Conservation (phyloP, 371 early-diverging fungal species). For the Mycotypha africana region DNA sequence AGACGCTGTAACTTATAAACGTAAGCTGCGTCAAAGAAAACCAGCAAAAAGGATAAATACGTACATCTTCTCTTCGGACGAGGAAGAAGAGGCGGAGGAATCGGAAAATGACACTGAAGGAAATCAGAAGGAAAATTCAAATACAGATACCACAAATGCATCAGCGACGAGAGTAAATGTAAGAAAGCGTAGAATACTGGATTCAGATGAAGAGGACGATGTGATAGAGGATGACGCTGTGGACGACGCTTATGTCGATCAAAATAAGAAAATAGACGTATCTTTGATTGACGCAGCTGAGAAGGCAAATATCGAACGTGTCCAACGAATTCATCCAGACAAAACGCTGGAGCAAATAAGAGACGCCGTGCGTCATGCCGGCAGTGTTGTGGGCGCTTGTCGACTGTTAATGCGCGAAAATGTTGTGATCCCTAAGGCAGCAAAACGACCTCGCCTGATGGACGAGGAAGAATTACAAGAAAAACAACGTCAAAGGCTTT, state of each 20-base stretch:
- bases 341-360: conserved; percentile 1
- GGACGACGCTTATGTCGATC: conserved; percentile 14
- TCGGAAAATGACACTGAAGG: not conserved
- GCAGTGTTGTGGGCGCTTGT: not conserved
- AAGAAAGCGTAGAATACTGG: not conserved
- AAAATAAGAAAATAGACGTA: conserved; percentile 4
- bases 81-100: not conserved
- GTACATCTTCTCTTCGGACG: not conserved
- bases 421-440: not conserved
- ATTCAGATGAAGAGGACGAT: conserved; percentile 2
- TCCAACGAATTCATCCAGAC: conserved; percentile 4
- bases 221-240: conserved; percentile 8
- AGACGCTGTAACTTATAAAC: not conserved
- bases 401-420: not conserved
- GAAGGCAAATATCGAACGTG: conserved; percentile 2
- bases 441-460: not conserved
- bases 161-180: not conserved
- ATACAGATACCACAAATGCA: not conserved
- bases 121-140: not conserved
- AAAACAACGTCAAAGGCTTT: conserved; percentile 21
- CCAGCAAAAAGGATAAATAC: not conserved
- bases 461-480: conserved; percentile 6
- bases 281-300: not conserved
- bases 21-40: conserved; percentile 4
- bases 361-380: not conserved